Percentiles rank a stretch among this genome's conserved stretches.
phyloP scores from a whole-genome alignment of 2,329 filamentous ascomycete genomes.

The Sphaerostilbella broomeana region DNA sequence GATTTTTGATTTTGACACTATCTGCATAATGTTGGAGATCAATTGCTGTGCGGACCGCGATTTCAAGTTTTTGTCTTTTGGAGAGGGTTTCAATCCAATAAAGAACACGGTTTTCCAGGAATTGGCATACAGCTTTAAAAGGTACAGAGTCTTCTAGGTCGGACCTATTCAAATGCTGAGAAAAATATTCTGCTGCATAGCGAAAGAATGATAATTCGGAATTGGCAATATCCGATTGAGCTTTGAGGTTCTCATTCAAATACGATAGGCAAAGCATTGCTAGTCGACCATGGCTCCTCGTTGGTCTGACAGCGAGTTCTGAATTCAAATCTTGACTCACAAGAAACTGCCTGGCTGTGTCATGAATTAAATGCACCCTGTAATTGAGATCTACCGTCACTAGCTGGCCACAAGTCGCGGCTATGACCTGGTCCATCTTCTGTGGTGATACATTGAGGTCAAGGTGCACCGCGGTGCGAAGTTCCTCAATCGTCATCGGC shows the following conservation, averaged over 20 bases:
- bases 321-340: neutral
- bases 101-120: neutral
- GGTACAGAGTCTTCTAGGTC: neutral
- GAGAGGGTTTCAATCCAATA: constrained; percentile 6
- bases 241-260: neutral
- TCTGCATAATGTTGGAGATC: neutral
- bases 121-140: neutral
- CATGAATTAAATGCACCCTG: constrained; percentile 4
- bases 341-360: constrained; percentile 4
- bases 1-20: neutral
- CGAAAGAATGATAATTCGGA: neutral
- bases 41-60: neutral
- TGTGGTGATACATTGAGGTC: constrained; percentile 1
- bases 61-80: neutral
- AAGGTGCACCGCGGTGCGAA: constrained; percentile 4
- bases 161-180: neutral
- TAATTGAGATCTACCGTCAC: neutral
- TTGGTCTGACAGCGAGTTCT: neutral
- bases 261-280: neutral
- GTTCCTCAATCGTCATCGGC: constrained; percentile 1
- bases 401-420: constrained; percentile 1
- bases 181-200: neutral
- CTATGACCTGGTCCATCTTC: constrained; percentile 1
- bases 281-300: neutral
- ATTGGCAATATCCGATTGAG: neutral